Conservation (phyloP, 495 filamentous ascomycete species). For the Xylona heveae region DNA sequence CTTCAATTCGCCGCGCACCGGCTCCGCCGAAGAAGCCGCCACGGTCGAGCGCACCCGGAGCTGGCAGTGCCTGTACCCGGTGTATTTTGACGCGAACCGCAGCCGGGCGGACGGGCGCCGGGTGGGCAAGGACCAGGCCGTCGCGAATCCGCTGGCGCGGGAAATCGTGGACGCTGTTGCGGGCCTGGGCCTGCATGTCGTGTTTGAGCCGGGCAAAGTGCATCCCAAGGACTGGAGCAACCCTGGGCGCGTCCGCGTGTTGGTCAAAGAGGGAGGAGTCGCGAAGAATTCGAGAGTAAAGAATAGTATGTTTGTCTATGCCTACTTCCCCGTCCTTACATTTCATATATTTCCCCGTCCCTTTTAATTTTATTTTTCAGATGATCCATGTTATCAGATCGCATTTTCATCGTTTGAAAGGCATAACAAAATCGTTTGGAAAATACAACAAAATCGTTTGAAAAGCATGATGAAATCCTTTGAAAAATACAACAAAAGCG, state of each 20-base stretch:
- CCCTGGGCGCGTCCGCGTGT: conserved; percentile 68
- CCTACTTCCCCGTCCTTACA: not conserved
- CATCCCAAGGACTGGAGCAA: conserved; percentile 98
- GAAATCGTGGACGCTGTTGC: conserved; percentile 76
- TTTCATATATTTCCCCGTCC: conserved; percentile 1
- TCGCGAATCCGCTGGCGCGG: conserved; percentile 68
- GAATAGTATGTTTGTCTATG: conserved; percentile 38
- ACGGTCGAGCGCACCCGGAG: conserved; percentile 11
- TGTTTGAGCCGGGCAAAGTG: conserved; percentile 75
- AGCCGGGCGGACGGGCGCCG: conserved; percentile 59
- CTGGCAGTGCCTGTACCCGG: conserved; percentile 77
- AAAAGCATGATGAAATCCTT: not conserved
- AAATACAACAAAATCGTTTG: too few species aligned
- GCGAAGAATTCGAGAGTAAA: conserved; percentile 32
- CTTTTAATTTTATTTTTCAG: not conserved
- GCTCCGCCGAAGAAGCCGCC: not conserved
- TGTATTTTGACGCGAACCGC: conserved; percentile 76
- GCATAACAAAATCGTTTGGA: too few species aligned
- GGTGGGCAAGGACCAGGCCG: conserved; percentile 46
- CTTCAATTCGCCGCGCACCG: not conserved
- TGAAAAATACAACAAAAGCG: not conserved
- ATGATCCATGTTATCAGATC: not conserved
- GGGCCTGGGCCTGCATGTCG: conserved; percentile 44
- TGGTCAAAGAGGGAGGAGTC: conserved; percentile 35
- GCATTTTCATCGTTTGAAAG: too few species aligned